Percentiles rank a stretch among this genome's conserved stretches.
These are phyloP conservation scores for Aureobasidium lini DNA, from an alignment of 2,329 filamentous ascomycete species.

Conservation along the genomic window DNA sequence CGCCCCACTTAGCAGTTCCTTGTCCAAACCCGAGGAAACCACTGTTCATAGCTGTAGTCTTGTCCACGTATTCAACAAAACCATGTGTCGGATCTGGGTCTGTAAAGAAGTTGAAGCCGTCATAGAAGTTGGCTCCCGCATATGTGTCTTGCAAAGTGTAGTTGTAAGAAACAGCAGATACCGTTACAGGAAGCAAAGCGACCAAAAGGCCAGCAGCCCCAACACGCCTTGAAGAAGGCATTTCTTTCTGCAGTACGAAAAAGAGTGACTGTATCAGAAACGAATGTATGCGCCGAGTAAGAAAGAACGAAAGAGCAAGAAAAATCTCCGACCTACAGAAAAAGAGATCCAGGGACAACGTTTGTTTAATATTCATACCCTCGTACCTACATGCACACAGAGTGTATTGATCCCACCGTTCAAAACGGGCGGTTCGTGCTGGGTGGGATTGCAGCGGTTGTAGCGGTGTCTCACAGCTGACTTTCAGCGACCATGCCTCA, in stretches of 20 bases:
- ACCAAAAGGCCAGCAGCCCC: neutral
- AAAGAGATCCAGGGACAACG: neutral
- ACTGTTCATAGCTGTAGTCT: constrained; percentile 41
- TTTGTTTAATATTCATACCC: neutral
- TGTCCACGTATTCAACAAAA: constrained; percentile 62
- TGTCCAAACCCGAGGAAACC: constrained; percentile 18
- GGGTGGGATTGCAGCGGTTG: no score
- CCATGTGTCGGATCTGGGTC: constrained; percentile 63
- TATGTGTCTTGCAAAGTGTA: constrained; percentile 42
- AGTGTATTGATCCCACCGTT: constrained; percentile 11
- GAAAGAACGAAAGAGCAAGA: neutral
- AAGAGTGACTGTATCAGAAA: neutral
- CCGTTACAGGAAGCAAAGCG: neutral
- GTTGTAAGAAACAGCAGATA: constrained; percentile 11
- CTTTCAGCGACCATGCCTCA: neutral
- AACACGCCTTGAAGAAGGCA: constrained; percentile 6
- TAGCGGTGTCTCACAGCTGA: neutral
- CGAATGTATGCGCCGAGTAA: neutral
- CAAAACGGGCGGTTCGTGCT: neutral
- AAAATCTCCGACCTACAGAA: neutral
- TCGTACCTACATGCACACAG: neutral
- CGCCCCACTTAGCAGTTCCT: constrained; percentile 15
- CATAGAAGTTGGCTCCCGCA: constrained; percentile 39
- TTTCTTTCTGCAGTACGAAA: neutral
- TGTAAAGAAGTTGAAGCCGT: constrained; percentile 46